These are phyloP conservation scores for Trifolium subterraneum DNA, from an alignment of 306 rosid species.

Conservation along the genomic window DNA sequence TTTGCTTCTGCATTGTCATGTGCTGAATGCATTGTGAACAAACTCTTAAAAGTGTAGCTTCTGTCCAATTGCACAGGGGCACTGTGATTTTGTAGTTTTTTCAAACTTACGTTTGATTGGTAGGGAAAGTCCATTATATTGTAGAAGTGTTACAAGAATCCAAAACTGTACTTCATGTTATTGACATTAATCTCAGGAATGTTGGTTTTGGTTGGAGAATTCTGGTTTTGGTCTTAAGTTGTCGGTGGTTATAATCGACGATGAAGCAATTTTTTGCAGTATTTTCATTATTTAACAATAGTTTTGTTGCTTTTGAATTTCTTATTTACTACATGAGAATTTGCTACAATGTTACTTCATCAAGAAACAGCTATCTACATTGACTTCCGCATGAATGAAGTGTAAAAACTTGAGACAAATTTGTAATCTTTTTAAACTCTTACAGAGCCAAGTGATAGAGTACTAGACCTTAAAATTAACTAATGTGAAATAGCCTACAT, in stretches of 20 bases:
- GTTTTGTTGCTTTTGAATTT: background rate
- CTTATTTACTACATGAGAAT: background rate
- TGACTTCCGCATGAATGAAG: no score
- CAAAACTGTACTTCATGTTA: background rate
- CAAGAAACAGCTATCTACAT: background rate
- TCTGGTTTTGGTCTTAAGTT: background rate
- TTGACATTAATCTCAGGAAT: background rate
- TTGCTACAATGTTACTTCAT: background rate
- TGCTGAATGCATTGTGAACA: background rate
- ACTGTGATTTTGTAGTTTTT: slow-evolving; percentile 8
- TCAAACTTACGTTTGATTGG: background rate
- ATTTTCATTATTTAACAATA: background rate
- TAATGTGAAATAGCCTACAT: no score
- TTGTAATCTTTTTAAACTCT: no score
- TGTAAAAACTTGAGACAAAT: no score
- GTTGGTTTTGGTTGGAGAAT: no score
- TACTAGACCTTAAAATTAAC: no score
- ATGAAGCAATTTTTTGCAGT: background rate
- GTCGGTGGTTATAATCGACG: background rate
- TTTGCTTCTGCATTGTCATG: background rate
- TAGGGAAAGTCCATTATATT: background rate
- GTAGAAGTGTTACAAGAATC: background rate
- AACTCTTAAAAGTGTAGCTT: background rate
- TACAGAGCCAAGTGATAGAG: no score
- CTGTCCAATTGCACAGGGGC: slow-evolving; percentile 5